These are phyloP conservation scores for Amoebophrya sp. DNA, from an alignment of 169 alveolate genomes.

Conservation along the genomic window DNA sequence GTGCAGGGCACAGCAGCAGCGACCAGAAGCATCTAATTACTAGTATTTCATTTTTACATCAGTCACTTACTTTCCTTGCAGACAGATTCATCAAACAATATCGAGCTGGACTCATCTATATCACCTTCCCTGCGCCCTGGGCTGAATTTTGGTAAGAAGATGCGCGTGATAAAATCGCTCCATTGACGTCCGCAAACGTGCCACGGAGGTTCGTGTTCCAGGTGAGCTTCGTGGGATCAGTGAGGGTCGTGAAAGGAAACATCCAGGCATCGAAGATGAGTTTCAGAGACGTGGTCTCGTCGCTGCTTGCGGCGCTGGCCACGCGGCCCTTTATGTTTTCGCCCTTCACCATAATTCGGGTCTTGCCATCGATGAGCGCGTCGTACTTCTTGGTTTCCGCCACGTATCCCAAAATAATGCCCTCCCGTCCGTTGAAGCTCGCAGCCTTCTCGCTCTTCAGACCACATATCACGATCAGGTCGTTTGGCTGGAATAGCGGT, in stretches of 20 bases:
- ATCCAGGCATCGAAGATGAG: background rate
- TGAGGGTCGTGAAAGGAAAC: background rate
- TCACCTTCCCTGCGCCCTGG: background rate
- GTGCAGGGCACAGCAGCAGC: too few relatives aligned
- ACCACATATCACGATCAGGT: background rate
- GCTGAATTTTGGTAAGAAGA: background rate
- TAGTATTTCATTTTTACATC: too few relatives aligned
- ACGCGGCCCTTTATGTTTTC: background rate
- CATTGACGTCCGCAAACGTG: background rate
- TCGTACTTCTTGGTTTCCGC: background rate
- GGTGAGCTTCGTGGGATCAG: background rate
- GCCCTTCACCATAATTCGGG: background rate
- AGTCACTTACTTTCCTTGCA: too few relatives aligned
- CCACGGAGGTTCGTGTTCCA: background rate
- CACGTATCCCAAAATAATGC: background rate
- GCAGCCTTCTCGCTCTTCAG: background rate
- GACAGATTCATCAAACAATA: too few relatives aligned
- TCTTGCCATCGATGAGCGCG: constrained; percentile 20
- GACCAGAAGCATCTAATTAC: too few relatives aligned
- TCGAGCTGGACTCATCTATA: too few relatives aligned
- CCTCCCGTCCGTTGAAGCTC: background rate
- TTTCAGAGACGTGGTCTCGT: background rate
- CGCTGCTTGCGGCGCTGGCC: background rate
- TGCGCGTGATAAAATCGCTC: background rate
- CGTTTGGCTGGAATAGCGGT: background rate